A percentile compares a stretch with the other conserved stretches of the same genome.
Conservation (phyloP, 768 basidiomycete species). For the Mycena vitilis region DNA sequence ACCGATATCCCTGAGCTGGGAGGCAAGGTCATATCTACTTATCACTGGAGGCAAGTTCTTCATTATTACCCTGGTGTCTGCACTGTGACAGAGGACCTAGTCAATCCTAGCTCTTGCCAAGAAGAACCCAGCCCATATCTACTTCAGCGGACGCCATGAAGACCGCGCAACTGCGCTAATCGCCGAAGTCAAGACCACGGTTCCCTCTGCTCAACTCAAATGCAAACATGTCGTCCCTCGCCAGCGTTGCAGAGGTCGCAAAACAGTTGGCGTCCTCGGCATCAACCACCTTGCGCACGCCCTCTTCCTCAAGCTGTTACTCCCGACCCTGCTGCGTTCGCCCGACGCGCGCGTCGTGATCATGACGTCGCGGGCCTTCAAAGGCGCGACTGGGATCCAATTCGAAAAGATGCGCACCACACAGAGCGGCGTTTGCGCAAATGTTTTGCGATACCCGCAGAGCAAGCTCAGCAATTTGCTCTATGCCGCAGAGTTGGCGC, state of each 20-base stretch:
- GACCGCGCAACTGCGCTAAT: conserved; percentile 13
- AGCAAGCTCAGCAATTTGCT: conserved; percentile 25
- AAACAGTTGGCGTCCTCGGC: conserved; percentile 12
- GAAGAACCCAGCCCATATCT: too few species aligned
- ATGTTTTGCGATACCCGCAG: conserved; percentile 12
- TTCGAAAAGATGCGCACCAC: conserved; percentile 9
- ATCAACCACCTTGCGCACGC: conserved; percentile 50
- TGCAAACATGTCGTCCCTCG: conserved; percentile 32
- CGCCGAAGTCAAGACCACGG: not conserved
- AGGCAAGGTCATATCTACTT: too few species aligned
- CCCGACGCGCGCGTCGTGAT: conserved; percentile 51
- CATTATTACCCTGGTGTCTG: too few species aligned
- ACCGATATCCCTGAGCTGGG: too few species aligned
- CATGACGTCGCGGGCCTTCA: conserved; percentile 13
- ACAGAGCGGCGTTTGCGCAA: not conserved
- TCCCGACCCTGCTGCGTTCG: conserved; percentile 48
- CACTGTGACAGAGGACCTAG: too few species aligned
- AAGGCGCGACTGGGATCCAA: not conserved
- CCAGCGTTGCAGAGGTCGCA: conserved; percentile 19
- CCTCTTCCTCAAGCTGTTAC: conserved; percentile 55
- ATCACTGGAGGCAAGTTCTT: too few species aligned
- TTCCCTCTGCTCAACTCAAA: conserved; percentile 14
- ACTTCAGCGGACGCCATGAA: not conserved
- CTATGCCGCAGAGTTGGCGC: conserved; percentile 22
- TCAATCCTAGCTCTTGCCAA: too few species aligned